Percentiles rank a stretch among this genome's conserved stretches.
phyloP scores from a whole-genome alignment of 768 basidiomycete genomes.

The Macrolepiota albuminosa region DNA sequence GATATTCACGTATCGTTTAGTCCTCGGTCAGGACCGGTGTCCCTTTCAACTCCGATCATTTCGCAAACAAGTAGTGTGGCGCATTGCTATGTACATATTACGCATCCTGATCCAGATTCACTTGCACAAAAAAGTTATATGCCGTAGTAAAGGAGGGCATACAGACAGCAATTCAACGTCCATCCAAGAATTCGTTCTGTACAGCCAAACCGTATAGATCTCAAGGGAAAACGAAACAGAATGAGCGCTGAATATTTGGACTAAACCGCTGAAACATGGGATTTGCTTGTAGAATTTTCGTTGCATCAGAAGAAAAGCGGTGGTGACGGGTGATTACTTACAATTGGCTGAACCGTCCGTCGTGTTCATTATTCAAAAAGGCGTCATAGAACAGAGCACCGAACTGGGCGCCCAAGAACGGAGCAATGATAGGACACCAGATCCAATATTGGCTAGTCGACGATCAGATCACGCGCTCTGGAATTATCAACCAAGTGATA shows the following conservation, averaged over 20 bases:
- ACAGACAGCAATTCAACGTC: background rate
- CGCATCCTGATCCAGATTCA: too few relatives aligned
- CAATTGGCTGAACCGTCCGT: constrained; percentile 48
- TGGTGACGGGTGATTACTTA: constrained; percentile 19
- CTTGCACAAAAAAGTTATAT: background rate
- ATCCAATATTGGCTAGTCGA: constrained; percentile 57
- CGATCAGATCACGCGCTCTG: background rate
- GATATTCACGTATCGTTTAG: too few relatives aligned
- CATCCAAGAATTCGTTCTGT: background rate
- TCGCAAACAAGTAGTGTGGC: background rate
- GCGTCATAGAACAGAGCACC: constrained; percentile 58
- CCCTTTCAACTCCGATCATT: background rate
- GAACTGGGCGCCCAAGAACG: constrained; percentile 56
- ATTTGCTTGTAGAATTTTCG: background rate
- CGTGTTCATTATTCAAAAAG: constrained; percentile 54
- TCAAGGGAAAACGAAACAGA: background rate
- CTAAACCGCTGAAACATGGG: background rate
- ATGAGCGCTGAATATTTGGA: background rate
- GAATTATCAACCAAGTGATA: constrained; percentile 3
- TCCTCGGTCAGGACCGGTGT: background rate
- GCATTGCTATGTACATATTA: background rate
- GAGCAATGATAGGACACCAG: constrained; percentile 64
- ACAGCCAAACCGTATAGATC: background rate
- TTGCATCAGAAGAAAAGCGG: background rate
- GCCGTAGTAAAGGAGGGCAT: background rate